Conservation (phyloP, 768 basidiomycete genomes). For the Tricholoma furcatifolium region DNA sequence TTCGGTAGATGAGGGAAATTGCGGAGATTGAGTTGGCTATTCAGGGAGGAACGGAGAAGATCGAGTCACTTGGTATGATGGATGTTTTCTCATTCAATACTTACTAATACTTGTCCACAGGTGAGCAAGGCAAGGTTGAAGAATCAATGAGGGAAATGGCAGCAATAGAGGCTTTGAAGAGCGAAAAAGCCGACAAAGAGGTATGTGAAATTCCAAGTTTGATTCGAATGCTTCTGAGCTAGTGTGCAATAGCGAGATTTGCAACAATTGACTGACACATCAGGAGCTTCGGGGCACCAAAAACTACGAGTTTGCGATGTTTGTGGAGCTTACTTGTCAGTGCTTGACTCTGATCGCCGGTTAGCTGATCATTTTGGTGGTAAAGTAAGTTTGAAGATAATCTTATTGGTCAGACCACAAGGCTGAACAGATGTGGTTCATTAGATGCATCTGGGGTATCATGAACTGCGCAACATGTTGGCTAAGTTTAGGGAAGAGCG, state of each 20-base stretch:
- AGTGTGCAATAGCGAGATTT: conserved; percentile 69
- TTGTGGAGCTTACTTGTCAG: conserved; percentile 98
- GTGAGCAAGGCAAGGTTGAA: conserved; percentile 98
- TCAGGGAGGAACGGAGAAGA: conserved; percentile 98
- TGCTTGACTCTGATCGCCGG: conserved; percentile 97
- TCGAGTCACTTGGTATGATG: conserved; percentile 77
- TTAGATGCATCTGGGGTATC: conserved; percentile 99
- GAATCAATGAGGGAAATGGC: conserved; percentile 98
- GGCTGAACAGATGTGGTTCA: conserved; percentile 23
- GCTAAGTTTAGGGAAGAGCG: conserved; percentile 88
- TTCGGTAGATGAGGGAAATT: conserved; percentile 90
- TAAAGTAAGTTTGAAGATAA: conserved; percentile 61
- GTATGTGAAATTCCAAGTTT: conserved; percentile 36
- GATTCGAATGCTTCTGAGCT: conserved; percentile 8
- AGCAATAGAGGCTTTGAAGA: conserved; percentile 96
- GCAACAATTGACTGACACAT: conserved; percentile 95
- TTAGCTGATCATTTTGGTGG: conserved; percentile 99
- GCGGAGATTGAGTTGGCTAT: conserved; percentile 99
- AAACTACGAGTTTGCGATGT: conserved; percentile 99
- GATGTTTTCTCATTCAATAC: conserved; percentile 20
- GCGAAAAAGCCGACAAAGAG: conserved; percentile 95
- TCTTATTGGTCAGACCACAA: conserved; percentile 19
- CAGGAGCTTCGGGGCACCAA: conserved; percentile 99
- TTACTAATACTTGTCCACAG: conserved; percentile 36
- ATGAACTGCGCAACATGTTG: conserved; percentile 95